Percentiles rank a stretch among this genome's conserved stretches.
Evolutionary conservation across 805 yeast genomes (phyloP).

Genomic region (Candida pini): DNA sequence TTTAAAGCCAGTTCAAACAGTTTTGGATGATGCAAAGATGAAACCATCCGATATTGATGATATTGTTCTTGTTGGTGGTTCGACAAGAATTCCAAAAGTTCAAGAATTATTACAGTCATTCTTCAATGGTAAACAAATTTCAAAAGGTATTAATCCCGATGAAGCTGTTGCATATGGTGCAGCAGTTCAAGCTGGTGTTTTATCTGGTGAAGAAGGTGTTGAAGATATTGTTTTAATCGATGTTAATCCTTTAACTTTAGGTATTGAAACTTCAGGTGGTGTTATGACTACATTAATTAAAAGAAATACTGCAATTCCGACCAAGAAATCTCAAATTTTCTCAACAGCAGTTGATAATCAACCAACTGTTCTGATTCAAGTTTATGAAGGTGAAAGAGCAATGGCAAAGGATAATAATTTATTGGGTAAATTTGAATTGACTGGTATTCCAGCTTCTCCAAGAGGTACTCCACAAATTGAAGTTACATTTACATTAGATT

Average conservation of each 20-base stretch:
- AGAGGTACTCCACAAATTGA: constrained; percentile 78
- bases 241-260: constrained; percentile 89
- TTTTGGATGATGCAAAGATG: constrained; percentile 86
- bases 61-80: constrained; percentile 97
- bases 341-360: constrained; percentile 96
- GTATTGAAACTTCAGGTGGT: constrained; percentile 97
- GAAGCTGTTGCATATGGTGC: constrained; percentile 99
- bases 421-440: constrained; percentile 67
- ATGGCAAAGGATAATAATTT: constrained; percentile 71
- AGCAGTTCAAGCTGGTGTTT: constrained; percentile 97
- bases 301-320: constrained; percentile 94
- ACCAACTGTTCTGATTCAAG: constrained; percentile 78
- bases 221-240: constrained; percentile 86
- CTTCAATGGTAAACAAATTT: constrained; percentile 93
- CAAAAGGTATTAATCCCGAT: constrained; percentile 97
- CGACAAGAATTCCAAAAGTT: constrained; percentile 98
- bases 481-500: constrained; percentile 75
- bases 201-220: constrained; percentile 92
- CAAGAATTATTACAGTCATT: constrained; percentile 86
- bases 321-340: constrained; percentile 91
- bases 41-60: constrained; percentile 86
- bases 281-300: constrained; percentile 93
- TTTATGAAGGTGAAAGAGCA: constrained; percentile 77
- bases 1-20: constrained; percentile 93
- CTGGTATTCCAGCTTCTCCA: constrained; percentile 70